phyloP scores from a whole-genome alignment of 331 rosid genomes.

The Rhamnella rubrinervis region DNA sequence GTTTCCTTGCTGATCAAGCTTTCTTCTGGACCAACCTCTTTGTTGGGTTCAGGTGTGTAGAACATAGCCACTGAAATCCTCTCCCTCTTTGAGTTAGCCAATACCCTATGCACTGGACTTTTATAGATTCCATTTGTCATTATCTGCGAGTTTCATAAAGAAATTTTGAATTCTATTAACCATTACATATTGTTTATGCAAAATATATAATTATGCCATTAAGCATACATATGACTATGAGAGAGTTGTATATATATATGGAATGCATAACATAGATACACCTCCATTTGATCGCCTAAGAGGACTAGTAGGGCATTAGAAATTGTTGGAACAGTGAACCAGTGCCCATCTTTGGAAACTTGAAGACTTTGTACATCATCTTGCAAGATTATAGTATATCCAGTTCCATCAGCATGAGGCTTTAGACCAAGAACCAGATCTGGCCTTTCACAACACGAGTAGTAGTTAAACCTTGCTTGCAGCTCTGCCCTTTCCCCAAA shows the following conservation, averaged over 20 bases:
- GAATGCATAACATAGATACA: not conserved
- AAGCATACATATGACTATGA: not conserved
- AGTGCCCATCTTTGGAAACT: conserved; percentile 10
- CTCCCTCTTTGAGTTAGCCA: conserved; percentile 43
- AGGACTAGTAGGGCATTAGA: conserved; percentile 24
- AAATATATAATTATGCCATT: no score
- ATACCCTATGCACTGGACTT: conserved; percentile 63
- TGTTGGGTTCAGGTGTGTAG: conserved; percentile 37
- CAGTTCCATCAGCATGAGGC: conserved; percentile 25
- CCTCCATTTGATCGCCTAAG: conserved; percentile 27
- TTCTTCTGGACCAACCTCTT: conserved; percentile 45
- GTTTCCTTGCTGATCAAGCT: conserved; percentile 38
- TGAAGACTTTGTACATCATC: conserved; percentile 32
- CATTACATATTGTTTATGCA: no score
- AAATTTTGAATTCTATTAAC: no score
- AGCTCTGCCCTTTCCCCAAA: conserved; percentile 22
- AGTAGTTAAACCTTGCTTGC: conserved; percentile 26
- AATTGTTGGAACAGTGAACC: conserved; percentile 21
- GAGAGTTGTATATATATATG: not conserved
- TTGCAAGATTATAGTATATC: conserved; percentile 22
- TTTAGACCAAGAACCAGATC: conserved; percentile 27
- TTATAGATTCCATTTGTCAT: conserved; percentile 57
- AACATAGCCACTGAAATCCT: conserved; percentile 51
- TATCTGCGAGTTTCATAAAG: conserved; percentile 31
- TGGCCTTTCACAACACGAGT: conserved; percentile 21